A percentile compares a stretch with the other conserved stretches of the same genome.
Conservation (phyloP, 208 protist genomes). For the Trypanosoma rangeli region DNA sequence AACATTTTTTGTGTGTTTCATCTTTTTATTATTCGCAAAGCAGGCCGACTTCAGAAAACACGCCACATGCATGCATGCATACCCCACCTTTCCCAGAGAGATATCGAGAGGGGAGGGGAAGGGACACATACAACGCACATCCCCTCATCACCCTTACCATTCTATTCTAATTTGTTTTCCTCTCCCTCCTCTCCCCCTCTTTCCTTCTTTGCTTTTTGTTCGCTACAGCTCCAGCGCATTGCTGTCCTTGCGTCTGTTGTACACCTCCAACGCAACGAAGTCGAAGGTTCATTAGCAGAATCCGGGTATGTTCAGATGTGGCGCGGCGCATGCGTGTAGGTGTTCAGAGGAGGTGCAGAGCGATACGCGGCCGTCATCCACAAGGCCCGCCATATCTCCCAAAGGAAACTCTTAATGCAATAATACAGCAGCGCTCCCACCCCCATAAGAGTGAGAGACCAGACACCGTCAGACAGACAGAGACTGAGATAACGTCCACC, state of each 20-base stretch:
- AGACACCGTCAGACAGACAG: slow-evolving; percentile 9
- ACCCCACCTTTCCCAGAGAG: not conserved
- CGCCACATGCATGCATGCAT: not conserved
- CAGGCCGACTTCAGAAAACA: not conserved
- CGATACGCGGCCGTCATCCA: not conserved
- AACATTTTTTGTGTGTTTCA: not conserved
- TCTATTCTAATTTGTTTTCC: not conserved
- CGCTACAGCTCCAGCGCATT: no score
- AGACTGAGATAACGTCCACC: not conserved
- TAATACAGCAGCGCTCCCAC: not conserved
- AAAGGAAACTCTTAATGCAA: not conserved
- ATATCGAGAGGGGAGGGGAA: not conserved
- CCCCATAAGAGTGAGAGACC: not conserved
- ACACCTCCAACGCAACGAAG: no score
- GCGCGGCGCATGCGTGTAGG: not conserved
- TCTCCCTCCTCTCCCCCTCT: not conserved
- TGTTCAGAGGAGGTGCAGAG: not conserved
- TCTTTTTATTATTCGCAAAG: not conserved
- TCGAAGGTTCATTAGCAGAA: no score
- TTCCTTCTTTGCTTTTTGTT: not conserved
- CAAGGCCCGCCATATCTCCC: not conserved
- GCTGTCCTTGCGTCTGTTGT: no score
- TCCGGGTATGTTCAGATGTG: no score
- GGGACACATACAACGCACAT: not conserved
- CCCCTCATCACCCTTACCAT: not conserved